A percentile compares a stretch with the other conserved stretches of the same genome.
Evolutionary conservation across 148 eudicot genomes (phyloP).

Genomic region (Cornus suecica): DNA sequence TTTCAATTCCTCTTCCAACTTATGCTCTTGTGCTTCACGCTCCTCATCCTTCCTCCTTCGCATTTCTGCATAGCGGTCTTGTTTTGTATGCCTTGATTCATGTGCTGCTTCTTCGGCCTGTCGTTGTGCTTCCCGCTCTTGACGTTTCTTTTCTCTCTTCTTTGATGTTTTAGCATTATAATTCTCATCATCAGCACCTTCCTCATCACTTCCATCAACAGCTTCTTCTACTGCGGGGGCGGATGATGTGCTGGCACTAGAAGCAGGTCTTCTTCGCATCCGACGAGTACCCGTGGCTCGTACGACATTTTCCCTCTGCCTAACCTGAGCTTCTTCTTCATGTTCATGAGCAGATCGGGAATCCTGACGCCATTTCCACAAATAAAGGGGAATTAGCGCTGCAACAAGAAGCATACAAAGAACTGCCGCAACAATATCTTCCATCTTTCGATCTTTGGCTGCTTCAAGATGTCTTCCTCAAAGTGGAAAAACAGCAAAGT

Average conservation of each 20-base stretch:
- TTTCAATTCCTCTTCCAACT: constrained; percentile 89
- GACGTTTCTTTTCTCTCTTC: constrained; percentile 84
- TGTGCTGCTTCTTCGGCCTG: constrained; percentile 94
- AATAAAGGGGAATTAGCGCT: constrained; percentile 70
- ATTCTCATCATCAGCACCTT: constrained; percentile 55
- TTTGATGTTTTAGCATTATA: constrained; percentile 49
- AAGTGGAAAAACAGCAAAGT: no score
- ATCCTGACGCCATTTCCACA: constrained; percentile 75
- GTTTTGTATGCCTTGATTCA: constrained; percentile 70
- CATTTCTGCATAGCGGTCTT: constrained; percentile 83
- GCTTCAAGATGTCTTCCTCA: neutral
- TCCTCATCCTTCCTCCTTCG: constrained; percentile 93
- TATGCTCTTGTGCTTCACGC: constrained; percentile 79
- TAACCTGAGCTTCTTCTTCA: constrained; percentile 74
- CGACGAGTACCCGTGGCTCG: constrained; percentile 69
- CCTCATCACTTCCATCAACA: constrained; percentile 76
- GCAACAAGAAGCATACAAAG: constrained; percentile 62
- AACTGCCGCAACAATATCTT: constrained; percentile 64
- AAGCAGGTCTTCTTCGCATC: constrained; percentile 79
- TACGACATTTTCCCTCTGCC: constrained; percentile 68
- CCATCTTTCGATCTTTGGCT: constrained; percentile 46
- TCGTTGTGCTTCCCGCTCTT: constrained; percentile 90
- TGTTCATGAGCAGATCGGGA: constrained; percentile 37
- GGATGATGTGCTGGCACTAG: constrained; percentile 82
- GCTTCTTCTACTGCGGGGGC: constrained; percentile 60